Percentiles rank a stretch among this genome's conserved stretches.
These are phyloP conservation scores for Trichoderma cornu-damae DNA, from an alignment of 2,329 filamentous ascomycete genomes.

Conservation along the genomic window DNA sequence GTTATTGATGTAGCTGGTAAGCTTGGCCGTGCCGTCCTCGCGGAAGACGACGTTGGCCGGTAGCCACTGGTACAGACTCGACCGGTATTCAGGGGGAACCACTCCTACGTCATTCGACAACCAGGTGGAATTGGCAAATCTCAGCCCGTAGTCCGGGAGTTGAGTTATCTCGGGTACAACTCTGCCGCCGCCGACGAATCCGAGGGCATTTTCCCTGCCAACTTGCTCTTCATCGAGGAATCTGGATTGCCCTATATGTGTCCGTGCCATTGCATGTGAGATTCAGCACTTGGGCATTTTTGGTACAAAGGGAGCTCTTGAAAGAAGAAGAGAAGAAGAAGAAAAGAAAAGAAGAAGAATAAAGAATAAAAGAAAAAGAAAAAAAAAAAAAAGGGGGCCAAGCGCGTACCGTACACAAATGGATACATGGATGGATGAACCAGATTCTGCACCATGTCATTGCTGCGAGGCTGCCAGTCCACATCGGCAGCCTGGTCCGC, in stretches of 20 bases:
- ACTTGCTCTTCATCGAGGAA: slow-evolving; percentile 23
- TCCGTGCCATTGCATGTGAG: neutral
- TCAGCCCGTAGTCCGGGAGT: neutral
- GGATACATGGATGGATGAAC: slow-evolving; percentile 19
- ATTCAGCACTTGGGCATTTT: too few relatives aligned
- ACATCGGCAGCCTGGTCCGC: slow-evolving; percentile 7
- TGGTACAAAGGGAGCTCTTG: too few relatives aligned
- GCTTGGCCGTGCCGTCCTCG: slow-evolving; percentile 27
- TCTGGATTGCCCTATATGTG: neutral
- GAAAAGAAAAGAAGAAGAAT: too few relatives aligned
- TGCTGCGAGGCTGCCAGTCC: slow-evolving; percentile 54
- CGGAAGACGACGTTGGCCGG: slow-evolving; percentile 38
- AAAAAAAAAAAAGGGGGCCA: accelerated
- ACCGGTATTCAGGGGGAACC: slow-evolving; percentile 21
- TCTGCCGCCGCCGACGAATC: slow-evolving; percentile 27
- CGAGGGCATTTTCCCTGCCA: slow-evolving; percentile 25
- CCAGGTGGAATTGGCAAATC: neutral
- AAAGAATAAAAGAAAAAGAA: too few relatives aligned
- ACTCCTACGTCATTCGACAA: neutral
- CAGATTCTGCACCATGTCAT: slow-evolving; percentile 43
- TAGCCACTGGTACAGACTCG: slow-evolving; percentile 24
- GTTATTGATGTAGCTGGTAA: slow-evolving; percentile 43
- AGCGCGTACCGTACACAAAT: slow-evolving; percentile 17
- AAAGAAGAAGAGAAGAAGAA: neutral
- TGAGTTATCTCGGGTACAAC: neutral